Conservation (phyloP, 352 stramenopile genomes). For the Phytophthora megakarya region DNA sequence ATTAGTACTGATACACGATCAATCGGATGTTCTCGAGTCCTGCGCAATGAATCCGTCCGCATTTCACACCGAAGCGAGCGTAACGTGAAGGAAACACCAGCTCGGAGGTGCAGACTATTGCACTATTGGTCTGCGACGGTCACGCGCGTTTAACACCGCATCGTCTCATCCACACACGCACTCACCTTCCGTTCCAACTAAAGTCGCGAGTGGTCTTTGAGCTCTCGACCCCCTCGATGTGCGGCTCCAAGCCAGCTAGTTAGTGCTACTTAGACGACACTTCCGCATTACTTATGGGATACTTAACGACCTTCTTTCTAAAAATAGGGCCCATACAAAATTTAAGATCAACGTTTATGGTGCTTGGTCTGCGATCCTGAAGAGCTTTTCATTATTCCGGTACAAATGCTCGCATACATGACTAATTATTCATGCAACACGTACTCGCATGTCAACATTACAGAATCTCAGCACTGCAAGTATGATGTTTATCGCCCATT, state of each 20-base stretch:
- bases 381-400: too few species aligned
- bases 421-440: too few species aligned
- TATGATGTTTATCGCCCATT: too few species aligned
- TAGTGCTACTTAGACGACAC: neutral
- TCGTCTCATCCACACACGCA: slow-evolving; percentile 6
- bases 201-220: slow-evolving; percentile 36
- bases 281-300: neutral
- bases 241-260: slow-evolving; percentile 22
- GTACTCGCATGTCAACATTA: too few species aligned
- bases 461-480: neutral
- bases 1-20: neutral
- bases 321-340: too few species aligned
- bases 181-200: slow-evolving; percentile 38
- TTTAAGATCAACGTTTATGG: too few species aligned
- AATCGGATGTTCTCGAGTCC: neutral
- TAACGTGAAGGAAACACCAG: neutral
- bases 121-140: neutral
- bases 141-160: neutral
- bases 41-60: neutral
- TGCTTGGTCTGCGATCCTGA: too few species aligned
- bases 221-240: slow-evolving; percentile 18
- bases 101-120: neutral
- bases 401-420: too few species aligned
- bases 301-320: too few species aligned
- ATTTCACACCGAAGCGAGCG: neutral